These are phyloP conservation scores for Candida freyschussii DNA, from an alignment of 1,139 yeast genomes.

Conservation along the genomic window DNA sequence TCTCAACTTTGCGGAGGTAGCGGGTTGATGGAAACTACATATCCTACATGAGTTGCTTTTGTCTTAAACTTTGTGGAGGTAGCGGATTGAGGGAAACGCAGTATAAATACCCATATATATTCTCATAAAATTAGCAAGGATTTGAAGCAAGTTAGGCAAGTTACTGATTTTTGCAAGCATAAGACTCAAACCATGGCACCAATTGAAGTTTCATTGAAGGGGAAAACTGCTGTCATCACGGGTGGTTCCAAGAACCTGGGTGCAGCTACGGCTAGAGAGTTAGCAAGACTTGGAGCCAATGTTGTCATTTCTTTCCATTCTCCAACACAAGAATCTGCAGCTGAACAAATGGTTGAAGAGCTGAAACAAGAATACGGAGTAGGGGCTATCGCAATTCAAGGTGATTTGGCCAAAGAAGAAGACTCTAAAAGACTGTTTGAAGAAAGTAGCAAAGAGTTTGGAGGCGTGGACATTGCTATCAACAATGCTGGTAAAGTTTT, in stretches of 20 bases:
- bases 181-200: conserved; percentile 13
- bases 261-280: conserved; percentile 49
- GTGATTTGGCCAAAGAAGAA: conserved; percentile 39
- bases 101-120: too few species aligned
- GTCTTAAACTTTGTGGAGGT: too few species aligned
- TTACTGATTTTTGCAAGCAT: too few species aligned
- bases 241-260: conserved; percentile 70
- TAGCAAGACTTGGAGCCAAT: conserved; percentile 53
- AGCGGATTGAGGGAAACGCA: too few species aligned
- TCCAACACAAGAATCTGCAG: conserved; percentile 33
- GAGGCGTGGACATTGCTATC: conserved; percentile 55
- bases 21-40: too few species aligned
- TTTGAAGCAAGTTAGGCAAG: too few species aligned
- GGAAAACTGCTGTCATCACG: conserved; percentile 53
- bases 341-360: conserved; percentile 38
- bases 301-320: conserved; percentile 56
- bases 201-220: conserved; percentile 31
- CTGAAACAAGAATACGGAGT: conserved; percentile 34
- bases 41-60: too few species aligned
- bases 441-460: conserved; percentile 39
- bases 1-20: too few species aligned
- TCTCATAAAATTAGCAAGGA: too few species aligned
- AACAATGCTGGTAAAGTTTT: conserved; percentile 64
- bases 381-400: conserved; percentile 43
- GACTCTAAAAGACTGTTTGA: conserved; percentile 42